Base-by-base conservation (phyloP, 2,329 filamentous ascomycete genomes). In the Xylaria sp. region DNA sequence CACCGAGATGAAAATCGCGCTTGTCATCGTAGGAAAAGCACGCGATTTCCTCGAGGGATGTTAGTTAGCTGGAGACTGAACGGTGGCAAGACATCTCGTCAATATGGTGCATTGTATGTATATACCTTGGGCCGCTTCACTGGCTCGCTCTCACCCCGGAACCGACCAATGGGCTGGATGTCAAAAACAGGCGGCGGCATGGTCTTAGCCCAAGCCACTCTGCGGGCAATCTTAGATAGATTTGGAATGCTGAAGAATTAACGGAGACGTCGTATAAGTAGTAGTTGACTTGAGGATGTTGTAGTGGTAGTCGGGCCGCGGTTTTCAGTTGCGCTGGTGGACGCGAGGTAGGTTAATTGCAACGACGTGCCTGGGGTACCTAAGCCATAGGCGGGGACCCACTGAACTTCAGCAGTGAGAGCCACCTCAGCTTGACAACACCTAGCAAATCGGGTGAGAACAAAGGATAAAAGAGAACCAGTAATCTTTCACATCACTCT, bases 21-120 rank as follows among this genome's bases (percentile, higher is more conserved):
- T 93, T 81, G 46, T 93, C 87, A 75, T 98, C 92, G 77, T 95
- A 98, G 8, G 94, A 98, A 78, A 98, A 99, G 78, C 85, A 92
- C 3, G 94, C 86, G 67, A 99, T 91, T 80, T 99, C 95, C 89
- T 94, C 50, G 3, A 9, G 35, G 1, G n/a, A 4, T 5, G 15
- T 61, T 15, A 57, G 15, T 61, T 15, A 57, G 51, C 15, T 56
- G 25, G 45, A 46, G 25, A 7, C 46, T 47, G 25, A 8, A n/a
- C 42, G 17, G 9, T 6, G 25, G 35, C 15, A 11, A 17, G 25
- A 25, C 14, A 19, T 19, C 12, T 50, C 12, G 43, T 17, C 5
- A 12, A 42, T 7, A 67, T 25, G 1, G 59, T 78, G 25, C n/a
- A n/a, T n/a, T n/a, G n/a, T n/a, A n/a, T n/a, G n/a, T n/a, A n/a